Evolutionary conservation across 2,329 filamentous ascomycete genomes (phyloP).

Genomic region (Cladophialophora exuberans): DNA sequence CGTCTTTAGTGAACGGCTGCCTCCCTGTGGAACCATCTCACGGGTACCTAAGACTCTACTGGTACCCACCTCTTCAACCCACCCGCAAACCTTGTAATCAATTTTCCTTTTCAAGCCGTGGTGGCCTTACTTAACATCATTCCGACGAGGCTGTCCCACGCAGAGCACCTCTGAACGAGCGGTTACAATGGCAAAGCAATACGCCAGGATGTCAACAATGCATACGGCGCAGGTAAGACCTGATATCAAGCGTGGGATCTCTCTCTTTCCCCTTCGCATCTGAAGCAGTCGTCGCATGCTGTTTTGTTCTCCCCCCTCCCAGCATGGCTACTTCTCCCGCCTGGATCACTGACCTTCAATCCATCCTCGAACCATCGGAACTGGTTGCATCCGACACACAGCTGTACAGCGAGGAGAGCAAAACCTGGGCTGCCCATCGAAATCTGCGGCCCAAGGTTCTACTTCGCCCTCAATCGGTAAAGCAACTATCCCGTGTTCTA

Average conservation of each 20-base stretch:
- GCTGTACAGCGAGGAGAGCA: conserved; percentile 1
- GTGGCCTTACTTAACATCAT: neutral
- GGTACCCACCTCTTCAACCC: neutral
- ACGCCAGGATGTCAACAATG: too few species aligned
- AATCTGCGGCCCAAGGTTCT: conserved; percentile 3
- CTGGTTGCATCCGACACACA: neutral
- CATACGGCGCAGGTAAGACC: too few species aligned
- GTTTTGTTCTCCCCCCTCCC: too few species aligned
- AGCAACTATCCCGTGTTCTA: neutral
- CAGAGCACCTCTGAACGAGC: too few species aligned
- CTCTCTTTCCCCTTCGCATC: neutral
- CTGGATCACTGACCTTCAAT: neutral
- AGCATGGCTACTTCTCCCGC: neutral
- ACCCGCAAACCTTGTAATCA: neutral
- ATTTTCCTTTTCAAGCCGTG: conserved; percentile 2
- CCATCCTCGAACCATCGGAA: neutral
- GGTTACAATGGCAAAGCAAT: too few species aligned
- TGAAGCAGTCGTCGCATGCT: neutral
- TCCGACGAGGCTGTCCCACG: neutral
- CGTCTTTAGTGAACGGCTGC: neutral
- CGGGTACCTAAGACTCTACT: too few species aligned
- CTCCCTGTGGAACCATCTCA: neutral
- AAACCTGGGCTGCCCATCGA: conserved; percentile 4
- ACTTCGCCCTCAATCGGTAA: neutral
- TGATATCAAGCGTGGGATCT: too few species aligned